These are phyloP conservation scores for Pseudocercospora macadamiae DNA, from an alignment of 2,329 filamentous ascomycete species.

Conservation along the genomic window DNA sequence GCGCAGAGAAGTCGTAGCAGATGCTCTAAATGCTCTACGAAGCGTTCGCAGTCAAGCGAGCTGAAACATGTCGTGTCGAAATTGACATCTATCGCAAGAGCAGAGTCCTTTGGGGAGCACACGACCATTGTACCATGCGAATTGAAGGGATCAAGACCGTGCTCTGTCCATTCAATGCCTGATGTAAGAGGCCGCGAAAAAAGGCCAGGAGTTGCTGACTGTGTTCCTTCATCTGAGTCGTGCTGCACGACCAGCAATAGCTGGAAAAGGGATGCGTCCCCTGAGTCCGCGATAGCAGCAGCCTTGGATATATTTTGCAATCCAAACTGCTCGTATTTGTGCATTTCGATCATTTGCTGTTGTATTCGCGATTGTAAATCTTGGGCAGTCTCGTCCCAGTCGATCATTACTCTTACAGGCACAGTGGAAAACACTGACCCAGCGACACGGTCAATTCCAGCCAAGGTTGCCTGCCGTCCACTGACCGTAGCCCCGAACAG, in stretches of 20 bases:
- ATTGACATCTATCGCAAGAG: slow-evolving; percentile 3
- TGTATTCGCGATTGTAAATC: slow-evolving; percentile 10
- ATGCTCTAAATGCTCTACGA: slow-evolving; percentile 11
- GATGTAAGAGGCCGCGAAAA: background rate
- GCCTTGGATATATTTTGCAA: slow-evolving; percentile 13
- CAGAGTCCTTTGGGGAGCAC: background rate
- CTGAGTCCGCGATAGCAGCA: background rate
- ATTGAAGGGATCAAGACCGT: background rate
- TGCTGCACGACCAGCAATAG: slow-evolving; percentile 13
- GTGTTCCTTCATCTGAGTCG: background rate
- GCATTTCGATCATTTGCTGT: slow-evolving; percentile 7
- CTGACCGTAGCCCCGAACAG: slow-evolving; percentile 13
- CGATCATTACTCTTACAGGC: slow-evolving; percentile 10
- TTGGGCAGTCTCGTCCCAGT: slow-evolving; percentile 5
- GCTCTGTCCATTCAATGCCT: background rate
- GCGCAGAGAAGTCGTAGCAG: slow-evolving; percentile 7
- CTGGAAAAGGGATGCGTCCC: slow-evolving; percentile 7
- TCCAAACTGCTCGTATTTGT: slow-evolving; percentile 17
- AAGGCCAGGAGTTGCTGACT: background rate
- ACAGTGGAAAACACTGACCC: slow-evolving; percentile 18
- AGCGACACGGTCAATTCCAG: slow-evolving; percentile 13
- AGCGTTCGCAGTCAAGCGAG: slow-evolving; percentile 3
- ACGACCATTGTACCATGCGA: slow-evolving; percentile 5
- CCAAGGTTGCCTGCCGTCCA: slow-evolving; percentile 30
- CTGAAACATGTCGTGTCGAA: background rate